Percentiles rank a stretch among this genome's conserved stretches.
Evolutionary conservation across 371 early-diverging fungal species (phyloP).

Genomic region (Rhizopus delemar): DNA sequence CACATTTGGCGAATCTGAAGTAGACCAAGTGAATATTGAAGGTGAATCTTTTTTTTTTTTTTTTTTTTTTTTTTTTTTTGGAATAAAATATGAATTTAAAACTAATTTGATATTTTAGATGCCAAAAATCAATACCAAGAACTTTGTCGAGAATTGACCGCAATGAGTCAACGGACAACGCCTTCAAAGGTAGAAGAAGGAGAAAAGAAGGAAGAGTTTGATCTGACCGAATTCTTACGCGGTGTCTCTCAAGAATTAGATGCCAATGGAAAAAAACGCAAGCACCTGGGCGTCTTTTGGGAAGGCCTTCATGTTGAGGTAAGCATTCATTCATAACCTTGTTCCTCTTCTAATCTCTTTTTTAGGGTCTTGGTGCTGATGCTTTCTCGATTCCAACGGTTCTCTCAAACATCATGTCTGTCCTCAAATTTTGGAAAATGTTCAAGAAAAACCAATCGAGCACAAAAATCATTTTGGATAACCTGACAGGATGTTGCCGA

Average conservation of each 20-base stretch:
- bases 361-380: too few relatives aligned
- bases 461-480: conserved; percentile 35
- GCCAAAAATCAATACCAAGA: conserved; percentile 39
- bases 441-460: too few relatives aligned
- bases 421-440: too few relatives aligned
- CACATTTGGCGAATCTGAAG: conserved; percentile 38
- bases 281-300: too few relatives aligned
- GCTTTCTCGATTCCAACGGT: too few relatives aligned
- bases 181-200: conserved; percentile 20
- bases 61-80: not conserved
- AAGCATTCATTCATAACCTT: too few relatives aligned
- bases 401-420: too few relatives aligned
- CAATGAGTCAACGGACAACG: conserved; percentile 15
- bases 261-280: too few relatives aligned
- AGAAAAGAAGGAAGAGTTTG: conserved; percentile 27
- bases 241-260: too few relatives aligned
- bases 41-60: conserved; percentile 2
- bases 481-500: conserved; percentile 45
- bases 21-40: conserved; percentile 42
- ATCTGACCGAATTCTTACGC: conserved; percentile 35
- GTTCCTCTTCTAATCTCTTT: too few relatives aligned
- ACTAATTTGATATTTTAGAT: conserved; percentile 11
- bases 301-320: too few relatives aligned
- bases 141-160: conserved; percentile 32
- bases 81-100: too few relatives aligned